Percentiles rank a stretch among this genome's conserved stretches.
Evolutionary conservation across 306 rosid species (phyloP).

Genomic region (Gleditsia sinensis): DNA sequence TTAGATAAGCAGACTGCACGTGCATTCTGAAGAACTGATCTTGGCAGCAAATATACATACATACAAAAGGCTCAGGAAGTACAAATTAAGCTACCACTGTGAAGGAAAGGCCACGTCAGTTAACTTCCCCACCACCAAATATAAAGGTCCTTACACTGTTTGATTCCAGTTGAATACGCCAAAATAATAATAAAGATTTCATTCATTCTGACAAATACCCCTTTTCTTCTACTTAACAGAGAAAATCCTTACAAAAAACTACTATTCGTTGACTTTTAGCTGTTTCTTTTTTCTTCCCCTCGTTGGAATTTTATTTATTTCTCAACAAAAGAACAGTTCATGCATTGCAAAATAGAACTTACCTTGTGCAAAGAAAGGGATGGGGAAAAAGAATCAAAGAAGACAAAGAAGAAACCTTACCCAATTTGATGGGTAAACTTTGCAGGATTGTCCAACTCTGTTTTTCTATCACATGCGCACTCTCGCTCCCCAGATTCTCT

Average conservation of each 20-base stretch:
- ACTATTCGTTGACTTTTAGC: neutral
- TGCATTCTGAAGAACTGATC: neutral
- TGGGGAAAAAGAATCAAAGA: neutral
- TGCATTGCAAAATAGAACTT: neutral
- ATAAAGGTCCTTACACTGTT: neutral
- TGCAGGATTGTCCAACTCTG: constrained; percentile 3
- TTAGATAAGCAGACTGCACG: neutral
- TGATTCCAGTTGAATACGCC: constrained; percentile 18
- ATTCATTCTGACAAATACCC: constrained; percentile 1
- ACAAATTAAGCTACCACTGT: neutral
- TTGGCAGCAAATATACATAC: too few species aligned
- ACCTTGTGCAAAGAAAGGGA: neutral
- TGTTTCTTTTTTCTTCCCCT: neutral
- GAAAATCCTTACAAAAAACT: neutral
- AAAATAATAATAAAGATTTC: neutral
- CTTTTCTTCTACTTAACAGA: neutral
- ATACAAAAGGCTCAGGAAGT: neutral
- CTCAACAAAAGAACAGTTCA: constrained; percentile 15
- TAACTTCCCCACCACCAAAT: neutral
- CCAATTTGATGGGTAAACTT: neutral
- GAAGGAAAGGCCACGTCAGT: neutral
- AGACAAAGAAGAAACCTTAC: constrained; percentile 24
- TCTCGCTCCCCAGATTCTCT: neutral
- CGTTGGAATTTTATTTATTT: neutral
- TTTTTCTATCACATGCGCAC: neutral